phyloP scores from a whole-genome alignment of 768 basidiomycete genomes.

The Hydnomerulius pinastri region DNA sequence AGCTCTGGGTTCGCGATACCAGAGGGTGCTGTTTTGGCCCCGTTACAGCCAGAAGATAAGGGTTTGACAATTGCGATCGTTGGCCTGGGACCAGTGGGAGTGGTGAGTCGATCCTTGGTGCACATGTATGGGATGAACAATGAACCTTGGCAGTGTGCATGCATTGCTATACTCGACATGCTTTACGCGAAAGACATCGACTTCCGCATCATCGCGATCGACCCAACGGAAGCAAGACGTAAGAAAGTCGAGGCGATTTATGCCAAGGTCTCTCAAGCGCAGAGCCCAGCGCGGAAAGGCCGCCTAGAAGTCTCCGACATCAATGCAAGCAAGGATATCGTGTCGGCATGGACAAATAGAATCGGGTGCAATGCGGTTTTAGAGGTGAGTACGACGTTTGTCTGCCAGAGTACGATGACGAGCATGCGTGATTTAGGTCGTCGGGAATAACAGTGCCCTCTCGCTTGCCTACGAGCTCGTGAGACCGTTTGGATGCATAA shows the following conservation, averaged over 20 bases:
- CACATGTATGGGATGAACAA: neutral
- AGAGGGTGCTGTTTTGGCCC: conserved; percentile 12
- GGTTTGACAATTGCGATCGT: conserved; percentile 63
- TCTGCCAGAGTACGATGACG: neutral
- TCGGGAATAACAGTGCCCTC: conserved; percentile 67
- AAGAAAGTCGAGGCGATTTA: conserved; percentile 63
- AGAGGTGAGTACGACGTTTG: conserved; percentile 47
- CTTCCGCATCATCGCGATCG: conserved; percentile 64
- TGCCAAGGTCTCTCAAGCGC: conserved; percentile 47
- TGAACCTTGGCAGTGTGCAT: conserved; percentile 47
- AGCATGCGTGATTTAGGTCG: conserved; percentile 47
- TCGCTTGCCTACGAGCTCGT: conserved; percentile 69
- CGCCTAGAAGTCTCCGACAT: conserved; percentile 53
- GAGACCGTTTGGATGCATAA: conserved; percentile 72
- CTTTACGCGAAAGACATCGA: conserved; percentile 46
- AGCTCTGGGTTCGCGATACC: conserved; percentile 13
- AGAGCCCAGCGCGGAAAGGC: conserved; percentile 29
- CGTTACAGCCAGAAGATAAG: conserved; percentile 48
- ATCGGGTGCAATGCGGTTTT: conserved; percentile 66
- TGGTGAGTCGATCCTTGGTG: conserved; percentile 40
- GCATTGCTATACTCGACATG: conserved; percentile 63
- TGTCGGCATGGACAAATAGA: conserved; percentile 54
- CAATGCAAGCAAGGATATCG: conserved; percentile 50
- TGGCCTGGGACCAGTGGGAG: conserved; percentile 79
- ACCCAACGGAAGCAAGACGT: conserved; percentile 57